Conservation (phyloP, 1,284 basidiomycete species). For the Moesziomyces globuligerus region DNA sequence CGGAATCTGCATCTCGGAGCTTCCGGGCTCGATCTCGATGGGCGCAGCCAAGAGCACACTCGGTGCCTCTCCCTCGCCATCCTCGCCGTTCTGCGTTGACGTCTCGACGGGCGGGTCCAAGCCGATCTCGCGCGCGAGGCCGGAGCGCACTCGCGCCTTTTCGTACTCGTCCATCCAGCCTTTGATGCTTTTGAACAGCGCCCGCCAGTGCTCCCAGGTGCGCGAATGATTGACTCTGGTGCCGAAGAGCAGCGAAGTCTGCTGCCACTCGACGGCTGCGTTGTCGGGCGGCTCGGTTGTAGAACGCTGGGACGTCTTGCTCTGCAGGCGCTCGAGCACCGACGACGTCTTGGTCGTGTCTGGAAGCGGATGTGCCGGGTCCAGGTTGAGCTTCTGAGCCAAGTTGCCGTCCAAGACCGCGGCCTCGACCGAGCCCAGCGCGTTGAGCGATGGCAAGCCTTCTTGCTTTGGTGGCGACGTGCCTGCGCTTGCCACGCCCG, state of each 20-base stretch:
- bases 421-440: constrained; percentile 7
- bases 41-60: constrained; percentile 26
- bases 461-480: constrained; percentile 22
- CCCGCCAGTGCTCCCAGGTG: constrained; percentile 61
- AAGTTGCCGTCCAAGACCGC: constrained; percentile 6
- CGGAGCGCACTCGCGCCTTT: constrained; percentile 46
- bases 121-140: constrained; percentile 56
- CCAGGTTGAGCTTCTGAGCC: constrained; percentile 23
- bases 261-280: constrained; percentile 7
- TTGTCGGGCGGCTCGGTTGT: constrained; percentile 15
- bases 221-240: constrained; percentile 26
- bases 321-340: constrained; percentile 19
- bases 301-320: constrained; percentile 22
- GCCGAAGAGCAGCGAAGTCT: constrained; percentile 26
- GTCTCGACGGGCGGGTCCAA: constrained; percentile 22
- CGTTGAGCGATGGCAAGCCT: constrained; percentile 3
- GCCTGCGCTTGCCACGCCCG: constrained; percentile 43
- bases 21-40: constrained; percentile 14
- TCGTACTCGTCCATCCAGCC: constrained; percentile 64
- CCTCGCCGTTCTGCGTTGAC: neutral
- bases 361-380: constrained; percentile 5
- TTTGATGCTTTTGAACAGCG: constrained; percentile 53
- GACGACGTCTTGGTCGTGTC: constrained; percentile 14
- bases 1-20: constrained; percentile 24
- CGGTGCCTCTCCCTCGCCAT: constrained; percentile 1